Evolutionary conservation across 2,329 filamentous ascomycete genomes (phyloP).

Genomic region (Neofusicoccum cordaticola): DNA sequence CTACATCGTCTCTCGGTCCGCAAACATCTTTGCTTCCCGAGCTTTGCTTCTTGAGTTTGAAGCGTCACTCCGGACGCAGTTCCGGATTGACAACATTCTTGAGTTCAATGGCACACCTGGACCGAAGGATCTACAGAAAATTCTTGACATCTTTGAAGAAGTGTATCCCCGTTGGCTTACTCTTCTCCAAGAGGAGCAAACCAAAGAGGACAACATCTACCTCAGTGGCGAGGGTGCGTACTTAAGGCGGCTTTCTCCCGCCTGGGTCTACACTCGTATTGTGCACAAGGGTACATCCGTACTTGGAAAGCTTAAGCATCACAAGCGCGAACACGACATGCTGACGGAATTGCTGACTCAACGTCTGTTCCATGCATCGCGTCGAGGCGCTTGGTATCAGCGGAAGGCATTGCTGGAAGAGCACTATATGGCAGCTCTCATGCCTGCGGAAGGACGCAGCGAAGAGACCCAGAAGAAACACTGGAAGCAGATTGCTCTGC

Average conservation of each 20-base stretch:
- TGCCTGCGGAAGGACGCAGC: constrained; percentile 46
- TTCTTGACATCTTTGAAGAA: constrained; percentile 69
- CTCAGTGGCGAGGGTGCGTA: constrained; percentile 85
- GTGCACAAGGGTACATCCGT: constrained; percentile 82
- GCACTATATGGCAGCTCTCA: constrained; percentile 78
- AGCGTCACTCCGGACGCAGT: constrained; percentile 77
- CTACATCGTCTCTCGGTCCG: constrained; percentile 85
- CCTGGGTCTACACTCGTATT: constrained; percentile 90
- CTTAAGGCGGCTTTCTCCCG: constrained; percentile 82
- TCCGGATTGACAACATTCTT: constrained; percentile 74
- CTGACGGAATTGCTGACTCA: constrained; percentile 75
- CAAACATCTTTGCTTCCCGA: constrained; percentile 82
- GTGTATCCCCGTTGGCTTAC: constrained; percentile 78
- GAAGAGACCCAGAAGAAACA: constrained; percentile 69
- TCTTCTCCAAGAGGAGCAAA: constrained; percentile 69
- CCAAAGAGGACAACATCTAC: constrained; percentile 74
- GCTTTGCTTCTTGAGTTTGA: constrained; percentile 82
- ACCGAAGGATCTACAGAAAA: constrained; percentile 61
- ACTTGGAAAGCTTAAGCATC: constrained; percentile 71
- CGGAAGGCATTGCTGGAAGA: constrained; percentile 92
- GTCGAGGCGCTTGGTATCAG: constrained; percentile 91
- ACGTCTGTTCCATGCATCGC: constrained; percentile 77
- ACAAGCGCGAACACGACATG: constrained; percentile 72
- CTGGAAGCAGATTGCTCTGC: constrained; percentile 74
- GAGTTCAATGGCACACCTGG: constrained; percentile 73